phyloP scores from a whole-genome alignment of 2,329 filamentous ascomycete species.

The Rhynchosporium agropyri region DNA sequence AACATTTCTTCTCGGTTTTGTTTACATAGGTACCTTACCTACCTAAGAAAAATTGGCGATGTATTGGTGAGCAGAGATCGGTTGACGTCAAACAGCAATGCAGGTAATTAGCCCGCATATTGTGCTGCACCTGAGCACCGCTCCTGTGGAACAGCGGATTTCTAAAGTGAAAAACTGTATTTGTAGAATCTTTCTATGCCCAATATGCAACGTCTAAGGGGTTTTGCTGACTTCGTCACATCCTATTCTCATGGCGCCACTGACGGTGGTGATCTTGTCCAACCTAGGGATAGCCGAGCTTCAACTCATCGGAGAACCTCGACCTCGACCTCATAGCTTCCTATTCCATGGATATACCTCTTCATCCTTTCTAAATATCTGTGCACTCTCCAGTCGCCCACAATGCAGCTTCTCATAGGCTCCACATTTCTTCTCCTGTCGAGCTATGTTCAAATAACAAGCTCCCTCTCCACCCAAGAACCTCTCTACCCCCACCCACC shows the following conservation, averaged over 20 bases:
- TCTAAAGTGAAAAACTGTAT: too few species aligned
- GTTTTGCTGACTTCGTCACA: not conserved
- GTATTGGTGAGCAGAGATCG: too few species aligned
- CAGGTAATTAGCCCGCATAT: too few species aligned
- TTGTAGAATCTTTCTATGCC: not conserved
- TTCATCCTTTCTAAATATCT: not conserved
- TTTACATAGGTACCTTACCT: too few species aligned
- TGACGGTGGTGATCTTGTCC: not conserved
- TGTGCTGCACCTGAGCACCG: too few species aligned
- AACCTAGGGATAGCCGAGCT: constrained; percentile 1
- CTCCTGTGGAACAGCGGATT: too few species aligned
- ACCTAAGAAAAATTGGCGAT: too few species aligned
- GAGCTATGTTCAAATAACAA: constrained; percentile 23
- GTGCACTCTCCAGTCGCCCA: not conserved
- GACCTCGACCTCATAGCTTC: not conserved
- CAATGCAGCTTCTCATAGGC: constrained; percentile 32
- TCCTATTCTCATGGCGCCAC: constrained; percentile 5
- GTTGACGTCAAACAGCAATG: too few species aligned
- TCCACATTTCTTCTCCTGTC: constrained; percentile 26
- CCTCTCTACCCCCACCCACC: constrained; percentile 22
- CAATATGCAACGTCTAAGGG: not conserved
- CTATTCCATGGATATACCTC: not conserved
- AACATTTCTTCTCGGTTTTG: too few species aligned
- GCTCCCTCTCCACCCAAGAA: constrained; percentile 28
- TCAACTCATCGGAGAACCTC: not conserved